Evolutionary conservation across 2,329 filamentous ascomycete genomes (phyloP), one percentile per base, ranked within the genome.

Genomic region (Sclerotinia sclerotiorum): DNA sequence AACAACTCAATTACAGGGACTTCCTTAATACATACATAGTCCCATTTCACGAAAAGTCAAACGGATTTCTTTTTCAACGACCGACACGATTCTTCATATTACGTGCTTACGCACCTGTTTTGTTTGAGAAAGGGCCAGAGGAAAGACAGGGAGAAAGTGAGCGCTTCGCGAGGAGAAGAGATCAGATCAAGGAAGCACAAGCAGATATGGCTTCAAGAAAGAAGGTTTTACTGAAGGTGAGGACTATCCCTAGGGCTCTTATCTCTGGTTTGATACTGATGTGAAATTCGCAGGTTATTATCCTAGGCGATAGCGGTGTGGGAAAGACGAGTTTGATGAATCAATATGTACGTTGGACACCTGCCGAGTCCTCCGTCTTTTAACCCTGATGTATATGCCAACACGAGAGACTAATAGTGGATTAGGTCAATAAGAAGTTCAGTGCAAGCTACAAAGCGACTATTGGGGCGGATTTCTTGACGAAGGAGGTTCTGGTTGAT

Each of bases 291-390:
- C 77, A 98, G 94, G 94, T 99, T 78, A 99, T 99, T 78, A 98
- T 99, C 82, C 90, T 99, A 76, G 95, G 95, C 76, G 95, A 99
- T 81, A 98, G 94, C 81, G 95, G 95, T 83, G 95, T 99, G 72
- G 95, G 95, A 80, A 99, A 99, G 87, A 99, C 95, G 71, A 97
- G 93, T 82, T 89, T 99, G 87, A 99, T 99, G 95, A 99, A 99
- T 84, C 95, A 99, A 98, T 99, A 98, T 92, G 95, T 98, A 88
- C 80, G 91, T 76, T 68, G 60, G 68, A 72, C 56, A 58, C 29
- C 32, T 63, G n/a, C 29, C 58, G n/a, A 51, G 27, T 44, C 24
- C 11, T 32, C 44, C n/a, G 32, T 48, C 29, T 24, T 48, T 10
- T 13, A 39, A n/a, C 44, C 32, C 8, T 48, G 42, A 49, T 32